A percentile compares a stretch with the other conserved stretches of the same genome.
Conservation (phyloP, 192 early-diverging fungal species). For the Piromyces sp. region DNA sequence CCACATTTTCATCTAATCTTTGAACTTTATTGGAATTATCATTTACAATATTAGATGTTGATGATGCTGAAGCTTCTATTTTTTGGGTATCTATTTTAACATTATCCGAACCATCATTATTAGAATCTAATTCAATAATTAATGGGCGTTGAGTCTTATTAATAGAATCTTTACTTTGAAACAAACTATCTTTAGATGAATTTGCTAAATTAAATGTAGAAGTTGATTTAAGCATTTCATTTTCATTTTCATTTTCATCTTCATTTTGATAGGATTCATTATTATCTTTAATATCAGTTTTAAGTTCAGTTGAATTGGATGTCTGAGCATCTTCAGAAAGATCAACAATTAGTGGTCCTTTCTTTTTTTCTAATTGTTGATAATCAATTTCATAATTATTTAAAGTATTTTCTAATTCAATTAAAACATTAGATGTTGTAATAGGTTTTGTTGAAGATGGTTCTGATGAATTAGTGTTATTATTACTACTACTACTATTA, state of each 20-base stretch:
- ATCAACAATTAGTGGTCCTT: background rate
- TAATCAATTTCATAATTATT: background rate
- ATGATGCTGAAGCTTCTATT: background rate
- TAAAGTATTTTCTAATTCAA: background rate
- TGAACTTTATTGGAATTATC: background rate
- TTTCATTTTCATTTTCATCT: background rate
- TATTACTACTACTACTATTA: background rate
- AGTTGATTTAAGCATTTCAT: background rate
- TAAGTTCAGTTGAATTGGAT: background rate
- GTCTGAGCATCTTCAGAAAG: background rate
- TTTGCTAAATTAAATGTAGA: background rate
- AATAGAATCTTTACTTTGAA: background rate
- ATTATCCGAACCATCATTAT: no score
- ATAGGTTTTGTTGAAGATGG: background rate
- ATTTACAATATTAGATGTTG: background rate
- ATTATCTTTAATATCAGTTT: background rate
- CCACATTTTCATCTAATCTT: background rate
- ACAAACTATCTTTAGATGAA: background rate
- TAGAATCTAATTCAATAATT: background rate
- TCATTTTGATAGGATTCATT: background rate
- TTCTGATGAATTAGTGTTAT: background rate
- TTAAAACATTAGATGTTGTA: background rate
- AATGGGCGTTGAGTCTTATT: background rate
- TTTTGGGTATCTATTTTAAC: background rate
- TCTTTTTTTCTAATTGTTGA: background rate